These are phyloP conservation scores for Citrus medica DNA, from an alignment of 345 rosid species.

Conservation along the genomic window DNA sequence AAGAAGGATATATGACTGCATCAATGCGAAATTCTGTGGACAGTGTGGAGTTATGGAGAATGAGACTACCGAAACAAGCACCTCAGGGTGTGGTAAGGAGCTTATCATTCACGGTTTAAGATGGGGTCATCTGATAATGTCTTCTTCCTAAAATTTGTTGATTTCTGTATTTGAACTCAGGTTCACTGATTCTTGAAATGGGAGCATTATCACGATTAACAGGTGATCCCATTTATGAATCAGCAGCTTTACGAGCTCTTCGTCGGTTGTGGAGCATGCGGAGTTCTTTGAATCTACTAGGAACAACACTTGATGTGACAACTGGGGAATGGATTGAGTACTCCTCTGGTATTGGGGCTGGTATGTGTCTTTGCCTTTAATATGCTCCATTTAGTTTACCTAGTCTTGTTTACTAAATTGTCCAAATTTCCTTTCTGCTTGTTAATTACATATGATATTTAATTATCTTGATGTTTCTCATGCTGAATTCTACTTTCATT, in stretches of 20 bases:
- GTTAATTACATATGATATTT: constrained; percentile 6
- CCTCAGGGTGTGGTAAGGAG: constrained; percentile 91
- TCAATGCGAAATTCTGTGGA: constrained; percentile 52
- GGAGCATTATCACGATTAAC: constrained; percentile 92
- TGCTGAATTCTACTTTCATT: constrained; percentile 21
- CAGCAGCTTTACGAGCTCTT: constrained; percentile 84
- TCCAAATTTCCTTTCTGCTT: constrained; percentile 1
- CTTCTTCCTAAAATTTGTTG: constrained; percentile 17
- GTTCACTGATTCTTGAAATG: constrained; percentile 96
- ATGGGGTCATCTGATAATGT: neutral
- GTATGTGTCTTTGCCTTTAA: constrained; percentile 36
- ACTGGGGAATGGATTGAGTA: constrained; percentile 89
- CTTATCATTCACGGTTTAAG: constrained; percentile 7
- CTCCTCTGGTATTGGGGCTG: constrained; percentile 97
- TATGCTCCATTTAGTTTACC: neutral
- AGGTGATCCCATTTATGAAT: constrained; percentile 81
- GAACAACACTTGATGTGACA: constrained; percentile 78
- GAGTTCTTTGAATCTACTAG: constrained; percentile 79
- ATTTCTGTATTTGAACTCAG: constrained; percentile 31
- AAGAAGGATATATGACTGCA: constrained; percentile 48
- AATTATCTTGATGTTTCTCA: constrained; percentile 24
- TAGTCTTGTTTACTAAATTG: neutral
- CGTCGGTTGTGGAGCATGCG: constrained; percentile 97
- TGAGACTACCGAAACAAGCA: constrained; percentile 95
- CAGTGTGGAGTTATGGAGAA: constrained; percentile 85